Evolutionary conservation across 257 asterid genomes (phyloP), one percentile per base, ranked within the genome.

Genomic region (Avicennia marina): DNA sequence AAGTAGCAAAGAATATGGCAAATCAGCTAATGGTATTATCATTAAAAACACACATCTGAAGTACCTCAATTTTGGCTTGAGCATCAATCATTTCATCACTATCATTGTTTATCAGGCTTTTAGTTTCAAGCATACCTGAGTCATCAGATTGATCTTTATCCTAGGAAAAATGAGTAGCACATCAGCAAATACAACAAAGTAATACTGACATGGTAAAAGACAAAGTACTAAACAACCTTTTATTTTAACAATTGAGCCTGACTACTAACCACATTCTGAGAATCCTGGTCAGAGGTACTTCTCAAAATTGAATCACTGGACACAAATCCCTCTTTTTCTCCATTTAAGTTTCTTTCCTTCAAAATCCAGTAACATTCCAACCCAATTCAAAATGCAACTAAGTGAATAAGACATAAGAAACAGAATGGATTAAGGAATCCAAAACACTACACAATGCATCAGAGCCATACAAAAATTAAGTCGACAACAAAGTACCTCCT

Each of bases 11-110:
- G 27, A 53, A 20, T 24, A 47, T 6, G 5, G 33, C 15, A 53
- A 12, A 15, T 24, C 32, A 41, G 16, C 19, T 32, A 25, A 22
- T 16, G 10, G 20, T 20, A 19, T 42, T 27, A 64, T 45, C 53
- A 41, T 29, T 5, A 21, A 51, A 55, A 19, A 65, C 33, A 45
- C 62, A 27, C 29, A 40, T 52, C 15, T 13, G 3, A 20, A 58
- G 56, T 71, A 87, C 98, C 98, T 90, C 84, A 57, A 47, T 21
- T 42, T 58, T 74, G 54, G 58, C 66, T 60, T 64, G 77, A 46
- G 60, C 73, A 11, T 66, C 79, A 42, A 39, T 48, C 10, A 41
- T 42, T 53, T 66, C 80, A 41, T 58, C 67, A 39, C 58, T 60
- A 53, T 47, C 80, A 55, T 62, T 53, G 31, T 68, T 62, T 18